Evolutionary conservation across 2,329 filamentous ascomycete genomes (phyloP).

Genomic region (Cordyceps fumosorosea): DNA sequence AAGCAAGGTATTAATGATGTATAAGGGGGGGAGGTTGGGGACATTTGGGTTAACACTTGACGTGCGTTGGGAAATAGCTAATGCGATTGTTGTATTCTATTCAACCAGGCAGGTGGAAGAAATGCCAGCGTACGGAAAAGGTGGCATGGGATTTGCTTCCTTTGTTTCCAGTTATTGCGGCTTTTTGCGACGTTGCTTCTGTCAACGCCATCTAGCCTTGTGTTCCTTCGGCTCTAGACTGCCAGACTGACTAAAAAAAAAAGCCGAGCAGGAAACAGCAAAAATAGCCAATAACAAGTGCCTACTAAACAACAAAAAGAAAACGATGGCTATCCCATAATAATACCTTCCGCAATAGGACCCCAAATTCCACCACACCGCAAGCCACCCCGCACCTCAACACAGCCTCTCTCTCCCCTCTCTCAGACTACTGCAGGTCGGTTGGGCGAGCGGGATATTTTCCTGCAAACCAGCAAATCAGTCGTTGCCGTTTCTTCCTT

Average conservation of each 20-base stretch:
- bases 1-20: background rate
- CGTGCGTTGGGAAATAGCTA: background rate
- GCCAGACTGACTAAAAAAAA: background rate
- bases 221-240: background rate
- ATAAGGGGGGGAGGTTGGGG: background rate
- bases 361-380: background rate
- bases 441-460: background rate
- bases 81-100: background rate
- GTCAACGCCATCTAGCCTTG: background rate
- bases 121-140: background rate
- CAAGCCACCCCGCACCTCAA: background rate
- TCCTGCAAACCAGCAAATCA: background rate
- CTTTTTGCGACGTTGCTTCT: conserved; percentile 5
- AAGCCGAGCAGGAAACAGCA: too few species aligned
- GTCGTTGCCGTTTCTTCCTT: background rate
- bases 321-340: too few species aligned
- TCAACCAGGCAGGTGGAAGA: too few species aligned
- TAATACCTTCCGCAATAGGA: background rate
- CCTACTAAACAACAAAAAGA: too few species aligned
- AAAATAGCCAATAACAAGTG: too few species aligned
- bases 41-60: background rate
- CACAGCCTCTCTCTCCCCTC: background rate
- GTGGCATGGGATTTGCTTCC: background rate
- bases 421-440: conserved; percentile 3
- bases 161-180: background rate